Evolutionary conservation across 1,284 basidiomycete genomes (phyloP), one percentile per base, ranked within the genome.

Genomic region (Ganoderma lucidum): DNA sequence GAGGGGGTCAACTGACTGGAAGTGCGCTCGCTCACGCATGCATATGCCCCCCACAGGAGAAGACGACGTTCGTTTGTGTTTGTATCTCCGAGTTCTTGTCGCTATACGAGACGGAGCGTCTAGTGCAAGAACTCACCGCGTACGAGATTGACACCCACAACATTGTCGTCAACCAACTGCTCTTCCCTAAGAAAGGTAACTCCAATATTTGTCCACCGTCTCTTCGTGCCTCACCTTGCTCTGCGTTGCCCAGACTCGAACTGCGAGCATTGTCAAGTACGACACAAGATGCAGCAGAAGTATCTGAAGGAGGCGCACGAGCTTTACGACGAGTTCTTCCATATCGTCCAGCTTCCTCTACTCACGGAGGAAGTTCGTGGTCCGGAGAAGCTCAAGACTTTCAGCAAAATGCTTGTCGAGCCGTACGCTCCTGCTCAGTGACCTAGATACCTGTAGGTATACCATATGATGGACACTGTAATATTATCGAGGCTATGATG

Each of bases 81-180:
- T 98, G 96, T 86, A 99, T 99, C 79, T 97, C 97, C 63, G 97
- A 99, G 81, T 99, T 99, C 88, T 84, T 99, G 75, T 98, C 97
- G 30, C 85, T 99, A 30, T 99, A 99, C 82, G 98, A 99, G 86
- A 99, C 97, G 37, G 97, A 99, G 81, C 93, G 97, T 39, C 87
- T 99, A 59, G 95, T 99, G 51, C 97, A 99, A 81, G 98, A 99
- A 80, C 85, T 99, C 62, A 97, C 97, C 15, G 86, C 91, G 62
- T 99, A 99, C 82, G 96, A 96, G 80, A 99, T 99, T 80, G 98
- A 99, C 82, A 99, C 97, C 59, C 97, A 99, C 82, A 96, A 97
- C 80, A 99, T 99, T 76, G 96, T 99, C 65, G 96, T 99, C 74
- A 99, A 99, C 81, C 97, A 99, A 82, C 85, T 99, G 12, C 85